These are phyloP conservation scores for Xylariaceae sp. DNA, from an alignment of 2,329 filamentous ascomycete species.

Conservation along the genomic window DNA sequence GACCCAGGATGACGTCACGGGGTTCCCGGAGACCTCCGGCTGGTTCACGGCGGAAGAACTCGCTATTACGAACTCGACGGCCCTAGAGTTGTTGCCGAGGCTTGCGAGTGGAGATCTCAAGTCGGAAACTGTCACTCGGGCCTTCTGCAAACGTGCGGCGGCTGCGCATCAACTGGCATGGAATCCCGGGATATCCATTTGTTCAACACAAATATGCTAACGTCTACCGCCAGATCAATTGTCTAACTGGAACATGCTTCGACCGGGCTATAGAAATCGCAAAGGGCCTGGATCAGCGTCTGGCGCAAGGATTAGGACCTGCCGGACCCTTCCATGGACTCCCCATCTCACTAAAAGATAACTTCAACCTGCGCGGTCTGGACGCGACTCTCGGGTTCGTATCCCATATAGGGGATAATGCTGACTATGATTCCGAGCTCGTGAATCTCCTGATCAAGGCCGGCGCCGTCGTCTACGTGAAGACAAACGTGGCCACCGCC, in stretches of 20 bases:
- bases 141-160: slow-evolving; percentile 39
- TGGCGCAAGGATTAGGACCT: slow-evolving; percentile 43
- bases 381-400: slow-evolving; percentile 62
- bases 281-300: slow-evolving; percentile 45
- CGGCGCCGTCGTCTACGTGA: slow-evolving; percentile 54
- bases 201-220: slow-evolving; percentile 3
- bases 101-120: slow-evolving; percentile 38
- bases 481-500: slow-evolving; percentile 57
- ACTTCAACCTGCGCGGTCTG: slow-evolving; percentile 59
- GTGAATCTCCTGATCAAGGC: slow-evolving; percentile 41
- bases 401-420: slow-evolving; percentile 57
- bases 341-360: slow-evolving; percentile 66
- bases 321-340: slow-evolving; percentile 63
- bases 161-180: slow-evolving; percentile 38
- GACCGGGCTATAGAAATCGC: slow-evolving; percentile 49
- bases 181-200: not conserved
- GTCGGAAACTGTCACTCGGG: slow-evolving; percentile 35
- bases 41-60: slow-evolving; percentile 51
- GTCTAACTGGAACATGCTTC: slow-evolving; percentile 53
- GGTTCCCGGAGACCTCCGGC: slow-evolving; percentile 52
- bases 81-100: slow-evolving; percentile 33
- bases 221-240: slow-evolving; percentile 39
- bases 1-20: slow-evolving; percentile 52
- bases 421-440: slow-evolving; percentile 39
- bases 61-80: slow-evolving; percentile 36